Base-by-base conservation (phyloP, 345 rosid genomes). In the Diplotaxis tenuifolia region DNA sequence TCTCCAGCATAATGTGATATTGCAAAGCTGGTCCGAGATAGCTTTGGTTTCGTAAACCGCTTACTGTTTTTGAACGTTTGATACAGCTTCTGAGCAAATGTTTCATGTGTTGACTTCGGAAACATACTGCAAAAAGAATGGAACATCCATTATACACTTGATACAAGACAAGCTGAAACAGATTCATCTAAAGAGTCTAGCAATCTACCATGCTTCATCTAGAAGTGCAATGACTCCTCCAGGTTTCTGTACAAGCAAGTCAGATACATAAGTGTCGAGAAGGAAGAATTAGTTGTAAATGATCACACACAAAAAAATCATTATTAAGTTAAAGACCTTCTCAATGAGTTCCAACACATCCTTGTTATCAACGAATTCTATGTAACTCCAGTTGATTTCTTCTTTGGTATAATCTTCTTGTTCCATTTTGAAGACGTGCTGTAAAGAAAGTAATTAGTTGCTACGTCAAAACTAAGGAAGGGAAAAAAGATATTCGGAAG, bases 371-470 rank as follows among this genome's bases (percentile, higher is more conserved):
- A 95, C 99, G 77, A 95, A 95, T 74, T 95, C 99, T 80, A 95
- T 95, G 84, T 95, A 95, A 88, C 98, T 95, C 99, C 99, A 95
- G 45, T 95, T 85, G 80, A 95, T 95, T 86, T 92, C 98, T 80
- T 95, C 99, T 78, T 90, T 95, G 21, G 98, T 90, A 77, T 95
- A 95, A 68, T 95, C 99, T 79, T 95, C 98, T 79, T 95, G 99
- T 80, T 95, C 99, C 99, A 90, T 95, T 85, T 95, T 95, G 80
- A 95, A 95, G 78, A 95, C 99, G 76, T 95, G 97, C 98, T 95
- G 96, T 78, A 80, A 68, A 62, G 10, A 71, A 16, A 22, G 72
- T 45, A 80, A 75, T 50, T 29, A 68, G 32, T 58, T n/a, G 73
- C 27, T 68, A 60, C 60, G 62, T 72, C 57, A 68, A 70, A 34